Evolutionary conservation across 1,284 basidiomycete genomes (phyloP), one percentile per base, ranked within the genome.

Genomic region (Papiliotrema fonsecae): DNA sequence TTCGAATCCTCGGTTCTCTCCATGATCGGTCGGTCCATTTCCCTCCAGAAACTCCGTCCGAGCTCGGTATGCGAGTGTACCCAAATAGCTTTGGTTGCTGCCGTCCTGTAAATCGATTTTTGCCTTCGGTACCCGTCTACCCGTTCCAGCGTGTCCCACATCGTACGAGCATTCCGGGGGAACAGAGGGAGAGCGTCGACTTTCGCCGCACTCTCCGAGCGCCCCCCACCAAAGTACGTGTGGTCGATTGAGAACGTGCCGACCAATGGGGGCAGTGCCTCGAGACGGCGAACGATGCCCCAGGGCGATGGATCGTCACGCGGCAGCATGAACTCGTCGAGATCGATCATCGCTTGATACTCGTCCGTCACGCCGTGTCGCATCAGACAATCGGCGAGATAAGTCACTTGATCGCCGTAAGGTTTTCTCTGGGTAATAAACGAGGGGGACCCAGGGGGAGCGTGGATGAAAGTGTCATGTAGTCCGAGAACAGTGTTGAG

Each of bases 291-390:
- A 1, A 47, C 21, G 3, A 32, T 46, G 16, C 39, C 25, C 30
- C 43, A 43, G 3, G 40, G 37, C 6, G 18, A n/a, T 13, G 50
- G 25, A 24, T 51, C 41, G 32, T 51, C 40, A 19, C 45, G 45
- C 18, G 41, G 16, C 14, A 32, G 19, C 32, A 51, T 26, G 40
- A 31, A 51, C 25, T 51, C 50, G 27, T 51, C 45, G 9, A 47
- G 32, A 42, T 51, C 50, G 21, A 39, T 51, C 35, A 47, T 42
- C 22, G 45, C 50, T n/a, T 43, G 50, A 18, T 27, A 51, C 22
- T 38, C 42, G 35, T 51, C 50, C 6, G 38, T 36, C 22, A 38
- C 24, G 3, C 45, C 45, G 36, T 51, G 46, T 39, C 50, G 50
- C 40, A 47, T 38, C 25, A 51, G 21, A 30, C 50, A 51, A 27